Percentiles rank a stretch among this genome's conserved stretches.
phyloP scores from a whole-genome alignment of 345 rosid species.

The Eucalyptus pauciflora region DNA sequence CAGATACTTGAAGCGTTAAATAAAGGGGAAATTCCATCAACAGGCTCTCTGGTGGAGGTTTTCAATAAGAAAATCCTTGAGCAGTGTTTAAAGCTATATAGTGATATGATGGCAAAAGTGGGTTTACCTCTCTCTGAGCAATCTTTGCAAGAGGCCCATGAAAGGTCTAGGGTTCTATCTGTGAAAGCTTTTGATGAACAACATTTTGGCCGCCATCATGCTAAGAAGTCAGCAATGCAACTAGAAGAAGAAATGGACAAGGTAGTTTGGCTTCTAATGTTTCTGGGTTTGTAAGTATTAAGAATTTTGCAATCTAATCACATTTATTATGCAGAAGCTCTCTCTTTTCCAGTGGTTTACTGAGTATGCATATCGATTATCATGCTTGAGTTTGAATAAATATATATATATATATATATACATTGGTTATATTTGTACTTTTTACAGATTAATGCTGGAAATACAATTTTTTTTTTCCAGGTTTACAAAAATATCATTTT shows the following conservation, averaged over 20 bases:
- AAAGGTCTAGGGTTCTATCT: slow-evolving; percentile 40
- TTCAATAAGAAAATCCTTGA: slow-evolving; percentile 92
- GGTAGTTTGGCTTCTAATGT: slow-evolving; percentile 24
- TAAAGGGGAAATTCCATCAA: slow-evolving; percentile 99
- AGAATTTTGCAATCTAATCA: background rate
- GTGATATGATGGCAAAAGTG: slow-evolving; percentile 51
- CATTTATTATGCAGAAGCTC: background rate
- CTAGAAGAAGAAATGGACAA: slow-evolving; percentile 73
- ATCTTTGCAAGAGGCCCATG: slow-evolving; percentile 60
- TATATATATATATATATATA: background rate
- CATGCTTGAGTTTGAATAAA: background rate
- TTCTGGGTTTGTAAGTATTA: background rate
- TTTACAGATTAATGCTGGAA: background rate
- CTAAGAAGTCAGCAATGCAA: slow-evolving; percentile 66
- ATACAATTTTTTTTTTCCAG: slow-evolving; percentile 5
- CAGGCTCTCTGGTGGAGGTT: slow-evolving; percentile 97
- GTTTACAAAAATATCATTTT: slow-evolving; percentile 52
- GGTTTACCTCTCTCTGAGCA: slow-evolving; percentile 56
- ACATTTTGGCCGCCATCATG: slow-evolving; percentile 96
- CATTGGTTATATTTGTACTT: background rate
- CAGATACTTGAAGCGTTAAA: slow-evolving; percentile 97
- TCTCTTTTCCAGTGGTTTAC: background rate
- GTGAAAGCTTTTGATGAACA: slow-evolving; percentile 70
- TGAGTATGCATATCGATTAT: background rate
- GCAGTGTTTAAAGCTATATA: slow-evolving; percentile 72